These are phyloP conservation scores for Pneumocystis oryctolagi DNA, from an alignment of 1,139 yeast genomes.

Conservation along the genomic window DNA sequence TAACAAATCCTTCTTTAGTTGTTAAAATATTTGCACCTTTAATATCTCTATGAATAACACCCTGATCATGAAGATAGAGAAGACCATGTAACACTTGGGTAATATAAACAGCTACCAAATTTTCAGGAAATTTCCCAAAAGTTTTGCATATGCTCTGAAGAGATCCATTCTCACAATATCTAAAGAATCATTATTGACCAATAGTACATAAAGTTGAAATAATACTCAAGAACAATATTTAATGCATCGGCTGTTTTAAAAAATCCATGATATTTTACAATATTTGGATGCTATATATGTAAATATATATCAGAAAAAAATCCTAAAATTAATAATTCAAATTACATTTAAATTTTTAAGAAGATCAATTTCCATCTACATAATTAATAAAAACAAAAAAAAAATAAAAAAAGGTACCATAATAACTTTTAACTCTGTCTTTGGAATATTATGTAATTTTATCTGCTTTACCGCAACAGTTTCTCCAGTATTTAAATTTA, in stretches of 20 bases:
- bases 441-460: constrained; percentile 31
- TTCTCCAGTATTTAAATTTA: constrained; percentile 48
- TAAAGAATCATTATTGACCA: constrained; percentile 5
- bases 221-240: constrained; percentile 55
- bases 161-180: constrained; percentile 75
- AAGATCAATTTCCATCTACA: constrained; percentile 38
- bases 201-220: constrained; percentile 14
- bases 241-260: constrained; percentile 52
- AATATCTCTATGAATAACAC: constrained; percentile 64
- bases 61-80: constrained; percentile 49
- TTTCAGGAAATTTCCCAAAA: constrained; percentile 42
- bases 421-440: constrained; percentile 23
- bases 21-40: constrained; percentile 65
- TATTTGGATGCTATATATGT: constrained; percentile 46
- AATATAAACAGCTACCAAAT: constrained; percentile 43
- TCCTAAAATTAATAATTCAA: constrained; percentile 19
- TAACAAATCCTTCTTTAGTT: constrained; percentile 44
- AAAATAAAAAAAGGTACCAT: background rate
- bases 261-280: constrained; percentile 82
- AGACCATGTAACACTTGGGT: constrained; percentile 64
- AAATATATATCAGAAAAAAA: background rate
- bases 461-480: constrained; percentile 80
- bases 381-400: constrained; percentile 11
- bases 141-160: constrained; percentile 51
- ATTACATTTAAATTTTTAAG: constrained; percentile 58